Evolutionary conservation across 2,329 filamentous ascomycete genomes (phyloP), one percentile per base, ranked within the genome.

Genomic region (Mollisia scopiformis): DNA sequence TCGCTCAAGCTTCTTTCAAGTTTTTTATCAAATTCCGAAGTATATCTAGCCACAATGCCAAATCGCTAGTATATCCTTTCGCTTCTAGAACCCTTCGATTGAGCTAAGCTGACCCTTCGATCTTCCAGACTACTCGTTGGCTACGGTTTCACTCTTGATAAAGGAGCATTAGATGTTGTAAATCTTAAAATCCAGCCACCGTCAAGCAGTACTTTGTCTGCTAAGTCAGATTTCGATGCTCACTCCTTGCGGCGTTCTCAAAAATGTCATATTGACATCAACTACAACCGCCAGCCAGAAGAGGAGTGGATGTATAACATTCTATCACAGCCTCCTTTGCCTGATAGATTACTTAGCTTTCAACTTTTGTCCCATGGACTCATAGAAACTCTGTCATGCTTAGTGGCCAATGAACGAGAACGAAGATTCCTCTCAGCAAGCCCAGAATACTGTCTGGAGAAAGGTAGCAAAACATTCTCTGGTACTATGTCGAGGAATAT

Each of bases 281-380:
- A 14, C 16, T 8, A 8, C 27, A 35, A 28, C n/a, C 21, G 13
- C 23, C 65, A 55, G 21, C 47, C 50, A 4, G 66, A 62, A 30
- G 63, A 68, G 59, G 70, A 72, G 52, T 71, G 69, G 27, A 71
- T 69, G 62, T 72, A 68, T 41, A 39, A 54, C 27, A 61, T 70
- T n/a, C n/a, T n/a, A n/a, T n/a, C 53, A 50, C 33, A 21, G 55
- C 21, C 11, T 25, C 2, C n/a, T 25, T 30, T 28, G 23, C 30
- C 55, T 27, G 11, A 13, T 28, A 43, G 58, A 14, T 19, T 59
- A 2, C 7, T 41, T 14, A 63, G 62, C 2, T 51, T 71, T 10
- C 23, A 41, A 11, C 21, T 39, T 33, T 67, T 72, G 13, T 67
- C 70, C 6, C 33, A 67, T 57, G 71, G 70, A 2, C 62, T 72